Conservation (phyloP, 345 rosid species). For the Hibiscus mutabilis region DNA sequence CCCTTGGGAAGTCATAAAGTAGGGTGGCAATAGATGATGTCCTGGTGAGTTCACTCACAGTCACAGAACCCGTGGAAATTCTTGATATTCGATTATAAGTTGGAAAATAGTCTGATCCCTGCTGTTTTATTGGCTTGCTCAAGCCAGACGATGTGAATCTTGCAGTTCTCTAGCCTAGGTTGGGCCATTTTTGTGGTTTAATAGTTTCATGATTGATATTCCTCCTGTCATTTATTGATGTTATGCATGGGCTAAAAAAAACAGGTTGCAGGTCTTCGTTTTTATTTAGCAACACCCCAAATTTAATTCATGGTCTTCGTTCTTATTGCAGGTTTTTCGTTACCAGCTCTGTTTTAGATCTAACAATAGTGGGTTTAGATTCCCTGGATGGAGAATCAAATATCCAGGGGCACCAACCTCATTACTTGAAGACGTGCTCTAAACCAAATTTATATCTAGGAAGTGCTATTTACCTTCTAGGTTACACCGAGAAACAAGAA, state of each 20-base stretch:
- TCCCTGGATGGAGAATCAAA: constrained; percentile 63
- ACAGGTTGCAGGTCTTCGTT: background rate
- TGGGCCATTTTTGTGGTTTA: background rate
- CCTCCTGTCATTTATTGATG: background rate
- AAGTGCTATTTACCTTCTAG: constrained; percentile 64
- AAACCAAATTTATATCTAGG: constrained; percentile 79
- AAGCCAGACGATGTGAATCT: background rate
- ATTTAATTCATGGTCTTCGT: background rate
- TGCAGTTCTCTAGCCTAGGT: background rate
- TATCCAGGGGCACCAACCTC: constrained; percentile 64
- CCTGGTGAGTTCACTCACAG: background rate
- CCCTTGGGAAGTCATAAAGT: background rate
- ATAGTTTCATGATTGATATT: background rate
- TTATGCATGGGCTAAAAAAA: background rate
- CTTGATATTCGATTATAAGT: background rate
- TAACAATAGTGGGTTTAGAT: constrained; percentile 84
- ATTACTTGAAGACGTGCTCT: constrained; percentile 70
- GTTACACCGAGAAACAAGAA: constrained; percentile 56
- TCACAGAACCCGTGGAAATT: background rate
- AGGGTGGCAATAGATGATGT: background rate
- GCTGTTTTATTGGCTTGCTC: background rate
- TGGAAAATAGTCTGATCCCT: background rate
- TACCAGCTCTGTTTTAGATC: constrained; percentile 83
- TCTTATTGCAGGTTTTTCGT: constrained; percentile 75
- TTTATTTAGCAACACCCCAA: background rate